Conservation (phyloP, 2,329 filamentous ascomycete genomes). For the Aspergillus latus region DNA sequence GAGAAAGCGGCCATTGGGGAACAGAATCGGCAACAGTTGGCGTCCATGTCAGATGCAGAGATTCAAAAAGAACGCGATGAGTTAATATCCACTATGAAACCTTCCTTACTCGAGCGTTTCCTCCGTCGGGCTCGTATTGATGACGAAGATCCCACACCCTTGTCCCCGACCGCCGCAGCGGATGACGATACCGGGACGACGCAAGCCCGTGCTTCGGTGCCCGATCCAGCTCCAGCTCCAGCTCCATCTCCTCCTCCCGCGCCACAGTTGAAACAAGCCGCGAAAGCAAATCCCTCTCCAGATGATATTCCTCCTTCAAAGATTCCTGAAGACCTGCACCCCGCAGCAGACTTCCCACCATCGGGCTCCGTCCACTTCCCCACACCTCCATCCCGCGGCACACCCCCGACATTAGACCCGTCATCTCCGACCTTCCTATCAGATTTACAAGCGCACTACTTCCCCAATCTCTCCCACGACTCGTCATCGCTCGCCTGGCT, state of each 20-base stretch:
- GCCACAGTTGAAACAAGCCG: not conserved
- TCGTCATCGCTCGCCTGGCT: slow-evolving; percentile 89
- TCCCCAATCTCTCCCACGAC: slow-evolving; percentile 81
- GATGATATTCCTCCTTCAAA: slow-evolving; percentile 39
- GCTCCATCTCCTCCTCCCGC: not conserved
- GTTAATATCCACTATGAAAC: slow-evolving; percentile 73
- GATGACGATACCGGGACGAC: not conserved
- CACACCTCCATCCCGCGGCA: slow-evolving; percentile 44
- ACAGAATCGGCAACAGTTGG: slow-evolving; percentile 74
- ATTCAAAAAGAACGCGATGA: slow-evolving; percentile 79
- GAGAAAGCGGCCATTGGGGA: slow-evolving; percentile 75
- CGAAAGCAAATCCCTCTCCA: slow-evolving; percentile 12
- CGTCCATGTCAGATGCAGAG: slow-evolving; percentile 75
- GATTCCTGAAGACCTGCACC: slow-evolving; percentile 40
- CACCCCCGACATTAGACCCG: slow-evolving; percentile 74
- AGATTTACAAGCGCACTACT: slow-evolving; percentile 88
- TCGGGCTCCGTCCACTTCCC: slow-evolving; percentile 45
- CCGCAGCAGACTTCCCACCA: slow-evolving; percentile 40
- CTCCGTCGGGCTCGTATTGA: slow-evolving; percentile 75
- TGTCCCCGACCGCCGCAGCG: slow-evolving; percentile 3
- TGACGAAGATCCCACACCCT: slow-evolving; percentile 45
- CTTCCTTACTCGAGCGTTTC: slow-evolving; percentile 72
- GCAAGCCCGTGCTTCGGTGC: not conserved
- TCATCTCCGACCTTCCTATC: slow-evolving; percentile 77
- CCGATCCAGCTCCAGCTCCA: slow-evolving; percentile 11